A percentile compares a stretch with the other conserved stretches of the same genome.
Conservation (phyloP, 352 stramenopile species). For the Phytophthora pisi region DNA sequence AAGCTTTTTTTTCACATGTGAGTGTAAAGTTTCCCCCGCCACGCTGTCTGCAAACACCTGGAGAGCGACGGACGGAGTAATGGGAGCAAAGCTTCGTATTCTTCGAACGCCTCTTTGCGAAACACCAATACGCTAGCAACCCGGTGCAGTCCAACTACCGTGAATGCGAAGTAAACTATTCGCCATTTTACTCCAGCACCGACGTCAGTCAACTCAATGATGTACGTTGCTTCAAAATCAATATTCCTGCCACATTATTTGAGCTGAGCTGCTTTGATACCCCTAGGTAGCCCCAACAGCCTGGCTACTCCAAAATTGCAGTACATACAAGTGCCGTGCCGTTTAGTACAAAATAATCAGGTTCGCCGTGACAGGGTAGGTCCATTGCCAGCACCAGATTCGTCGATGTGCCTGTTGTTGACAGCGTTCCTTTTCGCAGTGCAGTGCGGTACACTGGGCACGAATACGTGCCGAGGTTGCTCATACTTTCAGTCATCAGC, state of each 20-base stretch:
- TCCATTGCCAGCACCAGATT: slow-evolving; percentile 94
- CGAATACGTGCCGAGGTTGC: slow-evolving; percentile 55
- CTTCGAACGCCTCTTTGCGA: too few relatives aligned
- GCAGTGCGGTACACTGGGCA: slow-evolving; percentile 94
- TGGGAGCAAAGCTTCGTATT: too few relatives aligned
- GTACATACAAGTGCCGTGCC: slow-evolving; percentile 91
- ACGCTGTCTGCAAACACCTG: too few relatives aligned
- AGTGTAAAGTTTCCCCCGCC: too few relatives aligned
- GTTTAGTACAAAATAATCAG: slow-evolving; percentile 90
- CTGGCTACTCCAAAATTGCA: slow-evolving; percentile 9
- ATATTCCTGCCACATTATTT: not conserved
- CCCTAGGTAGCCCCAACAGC: not conserved
- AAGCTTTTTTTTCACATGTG: too few relatives aligned
- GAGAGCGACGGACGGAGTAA: too few relatives aligned
- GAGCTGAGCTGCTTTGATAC: not conserved
- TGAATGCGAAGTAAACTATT: too few relatives aligned
- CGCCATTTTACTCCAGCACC: too few relatives aligned
- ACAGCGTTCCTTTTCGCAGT: slow-evolving; percentile 88
- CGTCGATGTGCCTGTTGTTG: slow-evolving; percentile 93
- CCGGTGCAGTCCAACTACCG: too few relatives aligned
- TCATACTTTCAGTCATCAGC: not conserved
- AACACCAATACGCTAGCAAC: too few relatives aligned
- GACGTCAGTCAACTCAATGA: too few relatives aligned
- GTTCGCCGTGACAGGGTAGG: slow-evolving; percentile 68
- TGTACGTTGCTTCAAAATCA: not conserved